These are phyloP conservation scores for Xylaria polymorpha DNA, from an alignment of 2,329 filamentous ascomycete genomes.

Conservation along the genomic window DNA sequence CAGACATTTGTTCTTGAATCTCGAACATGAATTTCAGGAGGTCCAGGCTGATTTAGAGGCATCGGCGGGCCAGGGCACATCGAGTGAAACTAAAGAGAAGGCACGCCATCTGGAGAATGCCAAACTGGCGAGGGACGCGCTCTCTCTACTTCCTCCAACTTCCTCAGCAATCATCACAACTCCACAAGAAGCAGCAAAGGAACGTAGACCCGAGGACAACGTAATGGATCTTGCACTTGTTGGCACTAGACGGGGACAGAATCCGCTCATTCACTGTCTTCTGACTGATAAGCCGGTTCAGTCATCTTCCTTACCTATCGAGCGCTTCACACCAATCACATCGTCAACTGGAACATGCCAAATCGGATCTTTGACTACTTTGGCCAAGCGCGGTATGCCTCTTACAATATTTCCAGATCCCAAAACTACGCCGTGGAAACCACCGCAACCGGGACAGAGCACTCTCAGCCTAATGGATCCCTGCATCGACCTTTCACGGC, in stretches of 20 bases:
- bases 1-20: constrained; percentile 88
- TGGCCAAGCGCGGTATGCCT: constrained; percentile 92
- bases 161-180: constrained; percentile 92
- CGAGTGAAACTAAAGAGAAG: constrained; percentile 50
- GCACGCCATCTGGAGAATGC: constrained; percentile 73
- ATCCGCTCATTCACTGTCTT: constrained; percentile 94
- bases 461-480: constrained; percentile 80
- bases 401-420: constrained; percentile 85
- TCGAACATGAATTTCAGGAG: constrained; percentile 85
- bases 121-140: constrained; percentile 73
- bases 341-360: constrained; percentile 52
- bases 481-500: constrained; percentile 82
- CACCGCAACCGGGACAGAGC: constrained; percentile 68
- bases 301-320: constrained; percentile 87
- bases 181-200: constrained; percentile 80
- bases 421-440: constrained; percentile 72
- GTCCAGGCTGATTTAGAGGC: constrained; percentile 71
- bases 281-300: constrained; percentile 94
- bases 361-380: constrained; percentile 71
- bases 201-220: constrained; percentile 59
- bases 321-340: constrained; percentile 64
- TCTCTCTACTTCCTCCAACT: constrained; percentile 82
- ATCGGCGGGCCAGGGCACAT: constrained; percentile 29
- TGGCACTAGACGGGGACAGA: constrained; percentile 67
- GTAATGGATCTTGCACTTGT: constrained; percentile 64